Base-by-base conservation (phyloP, 306 rosid genomes). In the Cyclanthera cordifolia region DNA sequence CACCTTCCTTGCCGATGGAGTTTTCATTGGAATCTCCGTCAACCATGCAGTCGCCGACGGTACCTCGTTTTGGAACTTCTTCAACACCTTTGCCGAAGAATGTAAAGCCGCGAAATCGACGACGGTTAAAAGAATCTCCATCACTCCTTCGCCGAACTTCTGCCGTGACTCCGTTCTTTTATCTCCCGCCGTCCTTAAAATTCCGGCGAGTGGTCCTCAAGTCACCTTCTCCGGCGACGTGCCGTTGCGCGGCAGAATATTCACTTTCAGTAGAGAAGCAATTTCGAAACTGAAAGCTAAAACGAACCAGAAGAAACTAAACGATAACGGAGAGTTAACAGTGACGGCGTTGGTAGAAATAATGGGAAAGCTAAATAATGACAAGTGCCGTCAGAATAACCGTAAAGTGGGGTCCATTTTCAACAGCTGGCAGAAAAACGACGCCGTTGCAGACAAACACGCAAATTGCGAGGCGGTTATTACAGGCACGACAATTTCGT, bases 1-100 rank as follows among this genome's bases (percentile, higher is more conserved):
- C 17, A 91, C 96, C 0, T 87, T 85, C 65, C 86, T 89, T 0
- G 82, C 83, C 1, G 97, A 91, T 61, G 95, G 95, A 0, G 8
- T 91, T 5, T 91, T 91, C 73, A 79, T 91, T 4, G 97, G 88
- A n/a, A 82, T 88, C 75, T 37, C 92, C 54, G 90, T 84, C 23
- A 89, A 87, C 72, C 97, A 91, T 76, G 84, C 96, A 28, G 82
- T 91, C 56, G 76, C 71, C 0, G 97, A 91, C 59, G 97, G 97
- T 2, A 91, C 97, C 3, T 89, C 97, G 14, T 87, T 88, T 68
- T 92, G 98, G 98, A 87, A 92, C 66, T 92, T 92, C 88, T 92
- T 87, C 85, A 92, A 92, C 52, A 84, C 87, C 14, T 92, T 92
- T 76, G 95, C 98, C 0, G 91, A 87, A 59, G 28, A 72, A 17